Base-by-base conservation (phyloP, 2,329 filamentous ascomycete species). In the Phialemonium atrogriseum region DNA sequence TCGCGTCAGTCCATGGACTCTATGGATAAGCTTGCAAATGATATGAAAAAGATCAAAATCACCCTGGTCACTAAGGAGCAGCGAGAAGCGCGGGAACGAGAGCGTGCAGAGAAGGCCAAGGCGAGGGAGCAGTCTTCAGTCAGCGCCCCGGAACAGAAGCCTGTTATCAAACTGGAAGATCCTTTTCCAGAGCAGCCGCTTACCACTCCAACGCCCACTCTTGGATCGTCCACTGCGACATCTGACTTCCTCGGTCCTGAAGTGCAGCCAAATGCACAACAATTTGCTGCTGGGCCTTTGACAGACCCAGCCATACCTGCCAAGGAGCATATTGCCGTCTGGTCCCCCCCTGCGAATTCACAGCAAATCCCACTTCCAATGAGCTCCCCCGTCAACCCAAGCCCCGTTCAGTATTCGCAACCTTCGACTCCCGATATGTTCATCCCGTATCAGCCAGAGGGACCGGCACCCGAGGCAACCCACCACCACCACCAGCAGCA, bases 1-100 rank as follows among this genome's bases (percentile, higher is more conserved):
- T 27, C 26, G 17, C n/a, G 28, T 13, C 28, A 30, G 13, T 30
- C 28, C n/a, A 21, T 19, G n/a, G 56, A 62, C 28, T 67, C 67
- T 29, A 48, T 80, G 21, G 70, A 77, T 32, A 65, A 56, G 30
- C 60, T 80, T 38, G 70, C 73, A 0, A 62, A 59, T 21, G 68
- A 70, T 2, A 70, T 79, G 66, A 77, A 71, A 49, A 76, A 70
- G 49, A 72, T 80, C 36, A 77, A 70, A 47, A 73, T 80, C 44
- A 77, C 70, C 32, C 50, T 79, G 15, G 59, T 77, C 23, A 76
- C 72, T 2, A 65, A 75, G 37, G 62, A 72, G 23, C 69, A 77
- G 44, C 68, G 64, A 42, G 73, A 75, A 30, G 71, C 68, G 2
- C 65, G 60, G 16, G 64, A 66, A 16, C 40, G 41, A 27, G 47